Percentiles rank a stretch among this genome's conserved stretches.
These are phyloP conservation scores for Fraxinus albicans DNA, from an alignment of 305 asterid species.

Conservation along the genomic window DNA sequence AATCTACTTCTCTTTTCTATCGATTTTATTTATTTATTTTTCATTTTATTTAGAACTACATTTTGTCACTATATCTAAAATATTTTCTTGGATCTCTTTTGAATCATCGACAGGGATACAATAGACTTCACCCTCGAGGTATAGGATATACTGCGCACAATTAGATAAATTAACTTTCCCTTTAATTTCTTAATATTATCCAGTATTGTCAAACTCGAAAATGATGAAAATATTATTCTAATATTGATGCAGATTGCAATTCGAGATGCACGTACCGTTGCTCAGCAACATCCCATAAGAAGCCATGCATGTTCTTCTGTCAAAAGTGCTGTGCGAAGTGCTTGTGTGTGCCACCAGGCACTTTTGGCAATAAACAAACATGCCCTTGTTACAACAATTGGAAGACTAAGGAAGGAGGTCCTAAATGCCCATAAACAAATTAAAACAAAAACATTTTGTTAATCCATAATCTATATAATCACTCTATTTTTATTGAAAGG, in stretches of 20 bases:
- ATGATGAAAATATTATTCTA: not conserved
- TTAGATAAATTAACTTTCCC: not conserved
- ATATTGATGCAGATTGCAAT: slow-evolving; percentile 24
- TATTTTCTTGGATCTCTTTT: not conserved
- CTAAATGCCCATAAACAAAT: slow-evolving; percentile 41
- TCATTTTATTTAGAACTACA: not conserved
- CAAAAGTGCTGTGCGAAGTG: slow-evolving; percentile 48
- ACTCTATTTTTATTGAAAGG: not conserved
- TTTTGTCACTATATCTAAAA: not conserved
- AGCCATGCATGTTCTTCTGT: slow-evolving; percentile 36
- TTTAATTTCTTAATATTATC: not conserved
- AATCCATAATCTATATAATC: not conserved
- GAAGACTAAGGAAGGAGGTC: slow-evolving; percentile 54
- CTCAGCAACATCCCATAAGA: slow-evolving; percentile 36
- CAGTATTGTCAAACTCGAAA: not conserved
- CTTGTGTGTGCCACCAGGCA: slow-evolving; percentile 56
- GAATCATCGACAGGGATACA: slow-evolving; percentile 18
- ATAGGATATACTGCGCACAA: not conserved
- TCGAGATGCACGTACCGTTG: slow-evolving; percentile 35
- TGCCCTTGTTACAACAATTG: slow-evolving; percentile 55
- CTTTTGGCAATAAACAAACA: slow-evolving; percentile 44
- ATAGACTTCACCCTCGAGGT: slow-evolving; percentile 24
- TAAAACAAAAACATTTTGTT: not conserved
- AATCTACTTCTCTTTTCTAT: not conserved
- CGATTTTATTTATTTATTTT: not conserved